Base-by-base conservation (phyloP, 2,329 filamentous ascomycete genomes). In the Metarhizium rileyi region DNA sequence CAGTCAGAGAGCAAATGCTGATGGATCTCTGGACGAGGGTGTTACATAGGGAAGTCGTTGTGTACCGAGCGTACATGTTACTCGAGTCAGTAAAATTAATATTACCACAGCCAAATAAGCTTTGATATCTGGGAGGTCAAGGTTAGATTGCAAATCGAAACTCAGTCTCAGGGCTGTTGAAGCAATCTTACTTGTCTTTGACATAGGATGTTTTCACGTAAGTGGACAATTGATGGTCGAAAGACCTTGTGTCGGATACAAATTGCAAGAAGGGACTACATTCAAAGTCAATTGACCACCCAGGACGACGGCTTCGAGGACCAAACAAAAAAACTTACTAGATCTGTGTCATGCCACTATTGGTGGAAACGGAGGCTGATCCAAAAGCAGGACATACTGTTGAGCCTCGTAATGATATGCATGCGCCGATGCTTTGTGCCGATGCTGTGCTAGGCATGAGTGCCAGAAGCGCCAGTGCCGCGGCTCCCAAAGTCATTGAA, bases 41-140 rank as follows among this genome's bases (percentile, higher is more conserved):
- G 73, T 94, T 97, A 76, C 93, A 98, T 56, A 98, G 78, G 55
- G 94, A 84, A 53, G 87, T 93, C 44, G 83, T 93, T 5, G 91
- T 95, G 69, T 91, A 98, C 59, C 93, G 85, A 45, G 93, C 91
- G 69, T 98, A 98, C 61, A 90, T 80, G 60, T 86, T 78, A 57
- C 81, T 84, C 4, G 89, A 84, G 64, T 95, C 87, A 50, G 80
- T 81, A 50, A 90, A 77, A 61, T 93, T 81, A 59, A 96, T 74
- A 54, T 79, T 78, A 44, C 78, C 75, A 65, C 93, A 98, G 50
- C 91, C 91, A 55, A 98, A 78, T 44, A 89, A 73, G 48, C 78
- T 74, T 65, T 87, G 77, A 68, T 91, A 98, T 73, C 91, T 97
- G 51, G 16, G 28, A 2, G 26, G 6, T 44, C 38, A 14, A 27